Base-by-base conservation (phyloP, 768 basidiomycete species). In the Fistulinella prunicolor region DNA sequence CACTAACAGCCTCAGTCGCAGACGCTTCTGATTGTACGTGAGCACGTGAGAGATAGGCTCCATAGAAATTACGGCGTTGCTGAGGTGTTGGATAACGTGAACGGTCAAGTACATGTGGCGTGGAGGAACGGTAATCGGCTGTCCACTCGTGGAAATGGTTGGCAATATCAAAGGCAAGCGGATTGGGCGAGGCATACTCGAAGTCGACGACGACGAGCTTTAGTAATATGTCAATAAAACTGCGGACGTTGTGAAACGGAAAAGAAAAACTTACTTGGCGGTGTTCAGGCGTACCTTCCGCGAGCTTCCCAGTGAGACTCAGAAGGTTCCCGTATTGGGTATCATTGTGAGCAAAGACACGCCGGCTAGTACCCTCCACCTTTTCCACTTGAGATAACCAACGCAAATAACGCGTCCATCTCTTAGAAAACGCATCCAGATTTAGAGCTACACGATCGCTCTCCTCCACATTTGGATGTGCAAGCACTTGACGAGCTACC, bases 121-220 rank as follows among this genome's bases (percentile, higher is more conserved):
- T 77, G 5, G 77, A 61, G 30, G 74, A 75, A 62, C 89, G 86
- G 67, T 98, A 98, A 68, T 96, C 78, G 14, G 91, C 86, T 17
- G 89, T 90, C 95, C 96, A 98, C 70, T 98, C 96, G 62, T 90
- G 86, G 70, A 94, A 96, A 67, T 95, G 93, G 67, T 95, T 95
- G 47, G 89, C 95, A 57, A 99, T 94, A 64, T 99, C 96, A 68
- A 85, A 96, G 4, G 91, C 89, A 3, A 93, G 83, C 21, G 94
- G 86, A 62, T 97, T 98, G 5, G 89, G 86, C 0, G 85, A 78
- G 13, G 95, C 92, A 63, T 99, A 99, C 71, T 99, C 96, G 64
- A 97, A 98, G 70, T 99, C 96, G 54, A 96, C 93, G 29, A 95
- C 89, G 63, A 95, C 89, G 53, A 95, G 83, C 89, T 94, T 53